phyloP scores from a whole-genome alignment of 2,329 filamentous ascomycete species.

The Aphanoascus verrucosus region DNA sequence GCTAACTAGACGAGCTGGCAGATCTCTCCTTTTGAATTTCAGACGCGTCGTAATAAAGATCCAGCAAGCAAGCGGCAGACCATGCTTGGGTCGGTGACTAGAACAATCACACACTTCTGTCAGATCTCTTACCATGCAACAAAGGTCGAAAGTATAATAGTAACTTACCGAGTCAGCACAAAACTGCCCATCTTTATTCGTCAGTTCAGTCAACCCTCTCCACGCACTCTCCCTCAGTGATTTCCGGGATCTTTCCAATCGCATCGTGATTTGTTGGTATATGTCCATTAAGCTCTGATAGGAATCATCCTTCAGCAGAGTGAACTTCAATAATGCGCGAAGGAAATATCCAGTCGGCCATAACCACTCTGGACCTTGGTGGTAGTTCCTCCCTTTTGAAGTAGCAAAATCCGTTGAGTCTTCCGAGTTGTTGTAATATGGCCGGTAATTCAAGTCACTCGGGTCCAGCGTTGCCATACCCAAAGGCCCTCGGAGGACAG shows the following conservation, averaged over 20 bases:
- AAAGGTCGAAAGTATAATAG: not conserved
- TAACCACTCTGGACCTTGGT: conserved; percentile 95
- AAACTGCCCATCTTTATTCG: conserved; percentile 73
- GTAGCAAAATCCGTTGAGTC: conserved; percentile 87
- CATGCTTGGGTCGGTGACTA: conserved; percentile 91
- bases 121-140: conserved; percentile 5
- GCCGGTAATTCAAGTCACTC: conserved; percentile 80
- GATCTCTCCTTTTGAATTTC: conserved; percentile 9
- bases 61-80: conserved; percentile 89
- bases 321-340: conserved; percentile 81
- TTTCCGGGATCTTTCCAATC: conserved; percentile 72
- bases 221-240: conserved; percentile 70
- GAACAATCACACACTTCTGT: conserved; percentile 14
- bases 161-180: conserved; percentile 75
- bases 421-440: conserved; percentile 90
- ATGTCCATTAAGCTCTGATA: conserved; percentile 61
- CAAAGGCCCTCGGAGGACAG: conserved; percentile 67
- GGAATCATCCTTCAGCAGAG: conserved; percentile 59
- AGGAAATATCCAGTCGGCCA: conserved; percentile 97
- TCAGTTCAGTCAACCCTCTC: conserved; percentile 87
- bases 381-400: conserved; percentile 90
- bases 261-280: conserved; percentile 85
- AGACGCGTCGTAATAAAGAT: conserved; percentile 82
- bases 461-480: conserved; percentile 96
- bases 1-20: not conserved